Base-by-base conservation (phyloP, 73 alveolate species). In the Halteria grandinella region DNA sequence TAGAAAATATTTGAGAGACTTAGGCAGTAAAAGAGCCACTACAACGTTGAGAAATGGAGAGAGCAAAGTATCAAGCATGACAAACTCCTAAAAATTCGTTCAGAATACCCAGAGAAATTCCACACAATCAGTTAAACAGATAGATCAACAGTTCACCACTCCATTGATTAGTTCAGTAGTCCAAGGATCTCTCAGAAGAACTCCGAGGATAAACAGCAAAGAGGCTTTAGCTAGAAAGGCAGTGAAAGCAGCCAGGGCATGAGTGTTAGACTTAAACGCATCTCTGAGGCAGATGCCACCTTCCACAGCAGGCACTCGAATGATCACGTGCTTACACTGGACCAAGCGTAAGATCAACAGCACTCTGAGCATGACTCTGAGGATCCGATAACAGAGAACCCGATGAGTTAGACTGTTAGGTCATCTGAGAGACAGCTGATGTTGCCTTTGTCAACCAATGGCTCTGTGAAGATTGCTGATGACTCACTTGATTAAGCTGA, bases 21-120 rank as follows among this genome's bases (percentile, higher is more conserved):
- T 7, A 57, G 74, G 36, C 33, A 57, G 18, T 32, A 57, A 20
- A 57, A 33, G 36, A 57, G 74, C 28, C 18, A 57, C n/a, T 57
- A 28, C 36, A 54, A 57, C 36, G 10, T 29, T 7, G 33, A 25
- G 31, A 57, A 29, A 10, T 57, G 51, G 55, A 6, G 36, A 5
- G 5, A 6, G 18, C 21, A 11, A n/a, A 31, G 36, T 28, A 34
- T 14, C 6, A 57, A 57, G 33, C 51, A 39, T 31, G 74, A 57
- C 10, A 5, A 57, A 27, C 14, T 31, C 5, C 31, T 57, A 31
- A 23, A 33, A 23, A 3, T 57, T 3, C 12, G 74, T 12, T 11
- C 74, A 12, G 74, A 57, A 25, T 57, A 57, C 54, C 74, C 74
- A 14, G 74, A 57, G 5, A 12, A 57, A 25, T 25, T 10, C n/a